A percentile compares a stretch with the other conserved stretches of the same genome.
These are phyloP conservation scores for Solanum bukasovii DNA, from an alignment of 257 asterid genomes.

Conservation along the genomic window DNA sequence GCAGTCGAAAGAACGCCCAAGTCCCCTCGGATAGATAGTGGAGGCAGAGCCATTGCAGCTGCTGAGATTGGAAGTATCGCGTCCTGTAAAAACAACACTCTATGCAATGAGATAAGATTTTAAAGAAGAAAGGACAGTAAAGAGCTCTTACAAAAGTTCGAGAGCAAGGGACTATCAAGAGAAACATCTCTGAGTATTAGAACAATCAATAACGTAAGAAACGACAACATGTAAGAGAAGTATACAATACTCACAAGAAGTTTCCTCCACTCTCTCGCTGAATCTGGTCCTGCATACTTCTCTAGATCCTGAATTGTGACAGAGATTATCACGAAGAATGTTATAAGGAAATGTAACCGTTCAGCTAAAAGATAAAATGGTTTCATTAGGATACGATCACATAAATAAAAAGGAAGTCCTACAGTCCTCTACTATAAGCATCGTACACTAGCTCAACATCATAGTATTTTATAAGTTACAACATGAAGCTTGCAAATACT, in stretches of 20 bases:
- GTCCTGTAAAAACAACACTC: constrained; percentile 38
- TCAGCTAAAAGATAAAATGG: neutral
- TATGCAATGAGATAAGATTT: neutral
- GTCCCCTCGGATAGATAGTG: constrained; percentile 86
- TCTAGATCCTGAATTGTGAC: constrained; percentile 62
- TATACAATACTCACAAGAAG: constrained; percentile 62
- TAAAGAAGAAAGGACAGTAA: neutral
- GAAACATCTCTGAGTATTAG: neutral
- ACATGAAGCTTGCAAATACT: neutral
- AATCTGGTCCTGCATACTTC: constrained; percentile 71
- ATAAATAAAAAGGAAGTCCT: neutral
- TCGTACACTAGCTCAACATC: neutral
- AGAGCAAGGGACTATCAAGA: neutral
- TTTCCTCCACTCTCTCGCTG: constrained; percentile 84
- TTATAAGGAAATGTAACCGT: neutral
- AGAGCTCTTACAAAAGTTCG: neutral
- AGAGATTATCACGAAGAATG: neutral
- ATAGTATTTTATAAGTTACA: neutral
- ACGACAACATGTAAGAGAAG: neutral
- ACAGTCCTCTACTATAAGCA: neutral
- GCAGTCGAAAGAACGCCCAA: constrained; percentile 86
- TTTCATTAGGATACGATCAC: neutral
- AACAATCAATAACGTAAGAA: neutral
- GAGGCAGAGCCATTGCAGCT: constrained; percentile 98
- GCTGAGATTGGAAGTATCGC: constrained; percentile 79